Base-by-base conservation (phyloP, 2,329 filamentous ascomycete genomes). In the Trichophyton verrucosum region DNA sequence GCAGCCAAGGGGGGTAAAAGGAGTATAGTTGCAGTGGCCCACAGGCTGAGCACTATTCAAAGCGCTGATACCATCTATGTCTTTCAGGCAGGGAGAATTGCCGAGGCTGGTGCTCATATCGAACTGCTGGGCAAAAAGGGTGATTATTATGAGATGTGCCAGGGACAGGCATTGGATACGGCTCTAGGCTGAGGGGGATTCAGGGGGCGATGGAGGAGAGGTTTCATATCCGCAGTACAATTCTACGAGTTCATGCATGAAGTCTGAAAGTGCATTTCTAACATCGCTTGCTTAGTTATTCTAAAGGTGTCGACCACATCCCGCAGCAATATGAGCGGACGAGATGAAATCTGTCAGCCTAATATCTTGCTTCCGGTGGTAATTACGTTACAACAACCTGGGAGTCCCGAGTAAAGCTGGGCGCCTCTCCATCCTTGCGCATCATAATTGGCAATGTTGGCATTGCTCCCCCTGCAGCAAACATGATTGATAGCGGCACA, bases 11-110 rank as follows among this genome's bases (percentile, higher is more conserved):
- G 11, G 55, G 68, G 68, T 24, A 24, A 49, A 22, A 49, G 46
- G 46, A 81, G 88, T 3, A 87, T 86, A 65, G 78, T 91, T 4
- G 86, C 86, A 7, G 86, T 91, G n/a, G 88, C 88, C 1, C 88
- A 91, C 70, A 79, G 87, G 11, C 76, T 91, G 59, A 85, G 85
- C 1, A 91, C 86, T 22, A 84, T 88, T 40, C 86, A 88, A 69
- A 86, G 90, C 66, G 88, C 88, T 1, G 86, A 94, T 70, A 77
- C 86, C 15, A 92, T 92, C 57, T 90, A 88, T 67, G 86, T 92
- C 7, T 82, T 94, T 47, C 87, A 88, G 38, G 80, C 82, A 62
- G 86, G 88, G 11, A 81, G 70, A 38, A 80, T 87, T 57, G 76
- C 82, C 2, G 84, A 87, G 68, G 73, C 76, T 60, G 85, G 86